Conservation (phyloP, 805 yeast genomes). For the Saccharomycopsis olivae region DNA sequence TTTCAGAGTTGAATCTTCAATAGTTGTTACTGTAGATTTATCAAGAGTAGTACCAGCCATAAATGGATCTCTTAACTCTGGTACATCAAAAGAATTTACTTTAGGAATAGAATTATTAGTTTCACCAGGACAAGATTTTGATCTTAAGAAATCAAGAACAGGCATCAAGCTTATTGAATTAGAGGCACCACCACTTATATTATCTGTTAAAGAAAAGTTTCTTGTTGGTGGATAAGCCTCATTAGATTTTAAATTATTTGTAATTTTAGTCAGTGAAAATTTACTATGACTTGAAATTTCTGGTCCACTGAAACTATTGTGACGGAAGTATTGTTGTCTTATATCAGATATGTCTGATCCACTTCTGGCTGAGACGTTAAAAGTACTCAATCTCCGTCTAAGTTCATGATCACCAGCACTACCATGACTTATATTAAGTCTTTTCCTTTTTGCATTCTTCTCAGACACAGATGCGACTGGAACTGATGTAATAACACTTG, state of each 20-base stretch:
- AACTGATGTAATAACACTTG: background rate
- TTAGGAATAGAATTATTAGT: background rate
- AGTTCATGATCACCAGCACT: background rate
- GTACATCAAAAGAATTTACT: background rate
- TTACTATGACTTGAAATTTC: background rate
- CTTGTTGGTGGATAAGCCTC: no score
- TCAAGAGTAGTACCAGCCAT: background rate
- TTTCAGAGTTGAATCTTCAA: background rate
- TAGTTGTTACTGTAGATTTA: background rate
- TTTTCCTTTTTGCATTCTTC: background rate
- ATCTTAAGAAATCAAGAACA: background rate
- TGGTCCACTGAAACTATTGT: conserved; percentile 5
- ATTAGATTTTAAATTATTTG: no score
- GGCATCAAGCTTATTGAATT: background rate
- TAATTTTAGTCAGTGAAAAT: background rate
- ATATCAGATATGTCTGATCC: background rate
- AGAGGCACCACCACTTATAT: background rate
- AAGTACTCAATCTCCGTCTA: background rate
- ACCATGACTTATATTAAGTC: background rate
- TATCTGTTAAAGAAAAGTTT: no score
- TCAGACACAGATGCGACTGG: background rate
- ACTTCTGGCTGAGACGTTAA: background rate
- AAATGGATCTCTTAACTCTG: background rate
- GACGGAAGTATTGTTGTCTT: background rate
- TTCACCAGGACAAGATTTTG: background rate